phyloP scores from a whole-genome alignment of 2,329 filamentous ascomycete species.

The Xylariaceae sp. region DNA sequence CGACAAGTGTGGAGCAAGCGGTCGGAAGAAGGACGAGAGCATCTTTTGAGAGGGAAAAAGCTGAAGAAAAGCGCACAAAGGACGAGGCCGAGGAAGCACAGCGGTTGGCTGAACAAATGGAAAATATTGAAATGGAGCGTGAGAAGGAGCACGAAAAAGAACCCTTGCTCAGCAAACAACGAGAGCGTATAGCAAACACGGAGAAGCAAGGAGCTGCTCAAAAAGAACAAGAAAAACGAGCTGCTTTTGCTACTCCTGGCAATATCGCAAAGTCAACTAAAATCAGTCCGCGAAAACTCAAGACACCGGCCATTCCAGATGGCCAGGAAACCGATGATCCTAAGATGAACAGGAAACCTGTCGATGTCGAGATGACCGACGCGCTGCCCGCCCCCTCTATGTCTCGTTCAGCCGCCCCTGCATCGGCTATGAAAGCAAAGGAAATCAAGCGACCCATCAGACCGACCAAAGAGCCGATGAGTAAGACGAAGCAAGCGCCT shows the following conservation, averaged over 20 bases:
- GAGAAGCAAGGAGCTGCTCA: conserved; percentile 51
- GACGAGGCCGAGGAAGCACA: conserved; percentile 58
- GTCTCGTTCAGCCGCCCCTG: conserved; percentile 47
- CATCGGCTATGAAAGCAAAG: conserved; percentile 46
- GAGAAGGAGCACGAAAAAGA: conserved; percentile 69
- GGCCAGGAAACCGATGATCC: conserved; percentile 32
- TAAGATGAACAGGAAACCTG: conserved; percentile 32
- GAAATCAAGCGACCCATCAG: conserved; percentile 58
- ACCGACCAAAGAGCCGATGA: conserved; percentile 55
- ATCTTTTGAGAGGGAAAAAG: conserved; percentile 56
- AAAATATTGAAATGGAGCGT: conserved; percentile 62
- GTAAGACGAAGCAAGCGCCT: conserved; percentile 62
- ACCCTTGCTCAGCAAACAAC: conserved; percentile 53
- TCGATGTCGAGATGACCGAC: conserved; percentile 52
- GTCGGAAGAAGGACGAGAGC: conserved; percentile 51
- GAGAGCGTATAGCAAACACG: conserved; percentile 50
- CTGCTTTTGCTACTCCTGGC: conserved; percentile 35
- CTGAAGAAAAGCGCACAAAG: conserved; percentile 60
- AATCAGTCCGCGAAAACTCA: conserved; percentile 51
- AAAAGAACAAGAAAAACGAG: conserved; percentile 47
- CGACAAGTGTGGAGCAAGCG: conserved; percentile 43
- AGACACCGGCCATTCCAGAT: conserved; percentile 32
- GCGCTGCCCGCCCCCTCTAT: conserved; percentile 58
- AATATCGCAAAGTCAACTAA: conserved; percentile 44
- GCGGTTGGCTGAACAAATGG: conserved; percentile 55